Base-by-base conservation (phyloP, 345 rosid species). In the Mangifera indica region DNA sequence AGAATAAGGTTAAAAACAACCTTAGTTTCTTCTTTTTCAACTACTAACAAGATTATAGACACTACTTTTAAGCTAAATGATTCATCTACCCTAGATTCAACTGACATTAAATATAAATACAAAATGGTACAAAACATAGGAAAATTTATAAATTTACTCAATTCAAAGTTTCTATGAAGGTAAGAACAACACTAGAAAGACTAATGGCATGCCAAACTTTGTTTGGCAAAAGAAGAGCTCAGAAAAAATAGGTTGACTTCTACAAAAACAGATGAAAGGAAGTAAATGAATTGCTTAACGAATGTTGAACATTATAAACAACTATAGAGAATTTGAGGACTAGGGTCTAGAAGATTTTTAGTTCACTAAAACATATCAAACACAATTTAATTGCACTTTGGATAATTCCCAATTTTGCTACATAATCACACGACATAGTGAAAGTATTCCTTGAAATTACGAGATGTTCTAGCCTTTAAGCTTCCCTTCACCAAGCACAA, bases 201-300 rank as follows among this genome's bases (percentile, higher is more conserved):
- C 51, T 61, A 0, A 10, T 26, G 10, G 29, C 66, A 53, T 67
- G 79, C 87, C 84, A 57, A 62, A 64, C 58, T 76, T 77, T 46
- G 77, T 76, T 61, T 25, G 82, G 76, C 77, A 78, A 25, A 76
- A 62, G 63, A 76, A 69, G 60, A 76, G 71, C 72, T 17, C 70
- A 0, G 77, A 73, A 26, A 72, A 74, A 26, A 49, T 70, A 64
- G 60, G 32, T 61, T 37, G 73, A 44, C 32, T 54, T 74, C 85
- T 82, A 76, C 22, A 37, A 37, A 45, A 51, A 20, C n/a, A n/a
- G 21, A 21, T 21, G 70, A 60, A 61, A 48, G 52, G 52, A 48
- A 48, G 5, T 48, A 0, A 48, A 48, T 48, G 52, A 17, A 4
- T 51, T 17, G 18, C 45, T 10, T 25, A 17, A 17, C 37, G 10